These are phyloP conservation scores for Pythium rishiriense DNA, from an alignment of 352 stramenopile species.

Conservation along the genomic window DNA sequence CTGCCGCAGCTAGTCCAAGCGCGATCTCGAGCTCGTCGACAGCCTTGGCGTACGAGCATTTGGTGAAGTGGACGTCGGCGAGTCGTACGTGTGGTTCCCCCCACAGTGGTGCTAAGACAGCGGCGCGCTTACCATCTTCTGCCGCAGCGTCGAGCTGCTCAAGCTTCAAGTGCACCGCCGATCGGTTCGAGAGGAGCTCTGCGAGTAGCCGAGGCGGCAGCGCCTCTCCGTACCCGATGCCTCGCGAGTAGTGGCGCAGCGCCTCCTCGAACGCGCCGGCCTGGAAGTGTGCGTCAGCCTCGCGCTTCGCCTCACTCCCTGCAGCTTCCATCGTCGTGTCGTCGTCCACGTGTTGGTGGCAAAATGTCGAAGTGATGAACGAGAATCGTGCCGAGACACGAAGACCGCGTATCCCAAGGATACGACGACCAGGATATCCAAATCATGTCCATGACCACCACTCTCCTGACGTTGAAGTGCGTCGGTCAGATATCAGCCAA, in stretches of 20 bases:
- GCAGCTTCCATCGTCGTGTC: background rate
- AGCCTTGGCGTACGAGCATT: slow-evolving; percentile 1
- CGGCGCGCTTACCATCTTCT: background rate
- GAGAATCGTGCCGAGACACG: too few relatives aligned
- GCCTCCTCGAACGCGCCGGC: background rate
- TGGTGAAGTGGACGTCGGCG: slow-evolving; percentile 1
- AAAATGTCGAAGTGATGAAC: too few relatives aligned
- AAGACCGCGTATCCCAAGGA: too few relatives aligned
- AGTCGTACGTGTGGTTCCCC: slow-evolving; percentile 12
- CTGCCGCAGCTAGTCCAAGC: slow-evolving; percentile 2
- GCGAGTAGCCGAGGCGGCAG: background rate
- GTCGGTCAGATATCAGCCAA: too few relatives aligned
- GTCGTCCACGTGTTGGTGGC: too few relatives aligned
- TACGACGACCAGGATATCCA: too few relatives aligned
- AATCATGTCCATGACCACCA: too few relatives aligned
- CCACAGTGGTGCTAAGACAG: slow-evolving; percentile 2
- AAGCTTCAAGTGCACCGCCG: slow-evolving; percentile 12
- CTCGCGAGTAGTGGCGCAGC: background rate
- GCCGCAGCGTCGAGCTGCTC: background rate
- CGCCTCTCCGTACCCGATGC: background rate
- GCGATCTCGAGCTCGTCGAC: slow-evolving; percentile 11
- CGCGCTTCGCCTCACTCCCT: slow-evolving; percentile 5
- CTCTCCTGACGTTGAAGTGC: too few relatives aligned
- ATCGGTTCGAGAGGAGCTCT: slow-evolving; percentile 9
- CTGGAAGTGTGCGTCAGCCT: slow-evolving; percentile 4